phyloP scores from a whole-genome alignment of 1,284 basidiomycete genomes.

The Grifola frondosa region DNA sequence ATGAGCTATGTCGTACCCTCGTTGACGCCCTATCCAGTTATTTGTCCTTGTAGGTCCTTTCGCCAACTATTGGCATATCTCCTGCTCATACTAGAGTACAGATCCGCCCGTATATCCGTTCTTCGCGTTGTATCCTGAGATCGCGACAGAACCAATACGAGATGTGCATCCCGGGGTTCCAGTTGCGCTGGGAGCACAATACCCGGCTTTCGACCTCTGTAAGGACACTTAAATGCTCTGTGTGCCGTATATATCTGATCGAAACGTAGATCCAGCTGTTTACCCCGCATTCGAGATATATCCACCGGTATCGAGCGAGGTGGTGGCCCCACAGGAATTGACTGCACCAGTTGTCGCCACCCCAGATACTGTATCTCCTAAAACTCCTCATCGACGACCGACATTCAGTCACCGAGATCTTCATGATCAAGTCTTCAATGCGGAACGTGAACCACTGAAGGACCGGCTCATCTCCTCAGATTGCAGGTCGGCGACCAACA shows the following conservation, averaged over 20 bases:
- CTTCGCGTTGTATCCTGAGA: constrained; percentile 40
- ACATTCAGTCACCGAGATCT: constrained; percentile 20
- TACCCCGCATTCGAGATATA: neutral
- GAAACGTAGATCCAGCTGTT: neutral
- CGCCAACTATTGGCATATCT: no score
- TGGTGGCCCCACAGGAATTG: constrained; percentile 22
- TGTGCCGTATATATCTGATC: neutral
- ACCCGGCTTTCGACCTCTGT: no score
- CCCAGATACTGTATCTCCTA: constrained; percentile 7
- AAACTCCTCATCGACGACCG: constrained; percentile 7
- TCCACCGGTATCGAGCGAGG: neutral
- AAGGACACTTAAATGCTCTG: no score
- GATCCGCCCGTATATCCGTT: constrained; percentile 38
- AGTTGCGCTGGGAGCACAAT: no score
- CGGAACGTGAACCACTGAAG: no score
- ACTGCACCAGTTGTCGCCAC: constrained; percentile 6
- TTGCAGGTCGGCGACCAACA: constrained; percentile 1
- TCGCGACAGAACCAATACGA: neutral
- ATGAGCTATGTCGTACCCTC: constrained; percentile 5
- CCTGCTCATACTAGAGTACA: constrained; percentile 4
- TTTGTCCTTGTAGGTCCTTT: constrained; percentile 22
- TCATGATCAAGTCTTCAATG: constrained; percentile 19
- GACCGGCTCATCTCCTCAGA: no score
- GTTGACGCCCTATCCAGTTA: constrained; percentile 19
- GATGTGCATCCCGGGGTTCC: no score